These are phyloP conservation scores for Leishmania martiniquensis DNA, from an alignment of 208 protist species.

Conservation along the genomic window DNA sequence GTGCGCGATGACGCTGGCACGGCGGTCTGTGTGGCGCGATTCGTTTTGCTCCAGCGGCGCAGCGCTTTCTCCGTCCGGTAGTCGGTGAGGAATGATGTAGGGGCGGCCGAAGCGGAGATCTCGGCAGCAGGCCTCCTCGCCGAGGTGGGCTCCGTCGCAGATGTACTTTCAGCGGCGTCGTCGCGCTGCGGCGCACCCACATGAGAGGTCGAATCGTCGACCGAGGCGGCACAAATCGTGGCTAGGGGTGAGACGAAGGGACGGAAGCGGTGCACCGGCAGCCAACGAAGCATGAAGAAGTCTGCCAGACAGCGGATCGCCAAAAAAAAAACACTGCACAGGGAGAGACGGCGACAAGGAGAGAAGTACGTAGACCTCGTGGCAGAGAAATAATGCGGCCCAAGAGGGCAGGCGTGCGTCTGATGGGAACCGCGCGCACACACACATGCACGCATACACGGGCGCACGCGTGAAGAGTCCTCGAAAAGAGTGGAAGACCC, in stretches of 20 bases:
- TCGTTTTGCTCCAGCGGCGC: constrained; percentile 2
- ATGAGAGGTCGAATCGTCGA: background rate
- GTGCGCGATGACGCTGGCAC: background rate
- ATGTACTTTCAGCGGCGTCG: background rate
- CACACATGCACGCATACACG: no score
- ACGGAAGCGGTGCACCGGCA: constrained; percentile 8
- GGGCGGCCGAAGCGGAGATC: background rate
- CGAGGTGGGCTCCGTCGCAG: background rate
- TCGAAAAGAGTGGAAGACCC: background rate
- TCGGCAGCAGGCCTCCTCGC: background rate
- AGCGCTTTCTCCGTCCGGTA: constrained; percentile 8
- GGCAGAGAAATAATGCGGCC: background rate
- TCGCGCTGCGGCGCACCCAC: background rate
- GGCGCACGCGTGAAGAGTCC: no score
- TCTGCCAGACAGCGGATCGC: background rate
- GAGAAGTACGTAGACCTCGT: background rate
- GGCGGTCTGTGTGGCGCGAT: background rate
- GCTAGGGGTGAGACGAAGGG: constrained; percentile 2
- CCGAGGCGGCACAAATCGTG: background rate
- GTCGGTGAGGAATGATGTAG: constrained; percentile 10
- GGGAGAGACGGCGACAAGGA: background rate
- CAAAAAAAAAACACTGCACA: background rate
- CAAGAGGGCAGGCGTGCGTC: background rate
- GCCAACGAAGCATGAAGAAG: constrained; percentile 1
- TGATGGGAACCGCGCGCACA: background rate